phyloP scores from a whole-genome alignment of 2,329 filamentous ascomycete genomes.

The Sporothrix brasiliensis region DNA sequence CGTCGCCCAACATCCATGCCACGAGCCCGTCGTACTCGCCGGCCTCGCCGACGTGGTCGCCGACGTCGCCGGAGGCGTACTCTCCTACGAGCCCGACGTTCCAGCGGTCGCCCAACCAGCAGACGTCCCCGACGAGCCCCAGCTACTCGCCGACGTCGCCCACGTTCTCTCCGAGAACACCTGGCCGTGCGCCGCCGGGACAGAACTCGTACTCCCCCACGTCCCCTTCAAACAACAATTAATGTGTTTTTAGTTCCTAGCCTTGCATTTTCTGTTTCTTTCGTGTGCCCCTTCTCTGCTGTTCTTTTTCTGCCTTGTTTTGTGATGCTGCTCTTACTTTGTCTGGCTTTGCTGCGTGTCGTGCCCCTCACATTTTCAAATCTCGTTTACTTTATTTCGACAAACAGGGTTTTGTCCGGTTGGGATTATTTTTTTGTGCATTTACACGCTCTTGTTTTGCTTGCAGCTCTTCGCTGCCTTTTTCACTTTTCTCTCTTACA shows the following conservation, averaged over 20 bases:
- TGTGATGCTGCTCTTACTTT: not conserved
- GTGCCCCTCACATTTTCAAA: constrained; percentile 11
- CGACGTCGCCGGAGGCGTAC: constrained; percentile 68
- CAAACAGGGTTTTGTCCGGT: constrained; percentile 29
- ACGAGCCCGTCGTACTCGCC: constrained; percentile 67
- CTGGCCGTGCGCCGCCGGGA: constrained; percentile 44
- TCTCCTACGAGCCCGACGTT: constrained; percentile 66
- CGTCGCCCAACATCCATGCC: constrained; percentile 60
- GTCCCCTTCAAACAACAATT: constrained; percentile 44
- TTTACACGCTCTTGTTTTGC: not conserved
- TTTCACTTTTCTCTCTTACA: not conserved
- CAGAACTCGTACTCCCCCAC: constrained; percentile 49
- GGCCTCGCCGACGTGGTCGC: constrained; percentile 76
- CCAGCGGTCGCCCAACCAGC: constrained; percentile 57
- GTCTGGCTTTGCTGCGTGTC: not conserved
- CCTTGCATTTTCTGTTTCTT: not conserved
- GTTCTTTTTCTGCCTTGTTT: not conserved
- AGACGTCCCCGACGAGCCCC: constrained; percentile 66
- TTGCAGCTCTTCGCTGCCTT: not conserved
- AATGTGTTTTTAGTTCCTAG: constrained; percentile 18
- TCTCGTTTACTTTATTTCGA: constrained; percentile 17
- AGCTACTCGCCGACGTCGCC: constrained; percentile 70
- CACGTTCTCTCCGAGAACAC: constrained; percentile 51
- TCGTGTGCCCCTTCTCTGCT: not conserved
- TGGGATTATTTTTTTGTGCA: constrained; percentile 6